Evolutionary conservation across 305 asterid genomes (phyloP).

Genomic region (Ilex paraguariensis): DNA sequence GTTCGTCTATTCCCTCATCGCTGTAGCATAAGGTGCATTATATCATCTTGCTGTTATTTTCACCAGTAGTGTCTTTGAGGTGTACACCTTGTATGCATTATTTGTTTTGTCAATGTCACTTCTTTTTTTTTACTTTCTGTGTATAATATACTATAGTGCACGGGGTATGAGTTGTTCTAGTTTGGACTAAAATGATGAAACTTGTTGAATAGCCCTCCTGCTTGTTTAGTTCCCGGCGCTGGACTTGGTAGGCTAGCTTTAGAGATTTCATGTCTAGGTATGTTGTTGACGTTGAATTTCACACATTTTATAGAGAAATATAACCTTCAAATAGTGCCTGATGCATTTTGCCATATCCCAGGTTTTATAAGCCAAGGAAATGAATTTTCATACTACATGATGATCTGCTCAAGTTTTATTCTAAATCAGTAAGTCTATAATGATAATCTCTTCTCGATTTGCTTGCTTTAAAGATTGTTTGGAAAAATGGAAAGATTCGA

Average conservation of each 20-base stretch:
- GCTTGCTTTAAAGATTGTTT: background rate
- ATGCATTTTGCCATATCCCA: constrained; percentile 25
- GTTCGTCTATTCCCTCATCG: constrained; percentile 63
- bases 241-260: constrained; percentile 98
- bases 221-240: constrained; percentile 97
- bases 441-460: constrained; percentile 10
- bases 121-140: background rate
- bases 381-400: constrained; percentile 98
- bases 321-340: constrained; percentile 2
- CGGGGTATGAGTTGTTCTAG: no score
- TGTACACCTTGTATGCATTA: background rate
- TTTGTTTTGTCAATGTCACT: background rate
- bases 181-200: constrained; percentile 19
- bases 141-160: no score
- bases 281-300: constrained; percentile 18
- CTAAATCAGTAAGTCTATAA: constrained; percentile 65
- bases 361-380: constrained; percentile 96
- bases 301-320: background rate
- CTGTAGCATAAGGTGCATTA: constrained; percentile 44
- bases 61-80: constrained; percentile 2
- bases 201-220: constrained; percentile 61
- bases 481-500: constrained; percentile 10
- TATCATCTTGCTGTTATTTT: constrained; percentile 8
- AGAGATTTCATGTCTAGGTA: constrained; percentile 89
- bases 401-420: constrained; percentile 98